These are phyloP conservation scores for rapeseed (Brassica napus) DNA, from an alignment of 345 rosid genomes.

Conservation along the genomic window Da-Ae NC_063444.1:50739501-50740000, in stretches of 20 bases:
- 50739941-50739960: not conserved
- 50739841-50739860: too few relatives aligned
- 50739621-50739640: slow-evolving; percentile 39
- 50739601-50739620: slow-evolving; percentile 39
- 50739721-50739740: not conserved
- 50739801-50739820: too few relatives aligned
- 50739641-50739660: slow-evolving; percentile 92
- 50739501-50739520: not conserved
- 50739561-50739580: slow-evolving; percentile 45
- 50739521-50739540: slow-evolving; percentile 68
- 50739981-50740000: too few relatives aligned
- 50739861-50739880: too few relatives aligned
- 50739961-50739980: too few relatives aligned
- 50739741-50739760: too few relatives aligned
- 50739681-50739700: too few relatives aligned
- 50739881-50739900: too few relatives aligned
- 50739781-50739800: too few relatives aligned
- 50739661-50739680: slow-evolving; percentile 54
- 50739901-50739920: not conserved
- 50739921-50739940: not conserved
- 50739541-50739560: slow-evolving; percentile 51
- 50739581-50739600: slow-evolving; percentile 53
- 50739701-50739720: too few relatives aligned
- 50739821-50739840: too few relatives aligned
- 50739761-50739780: too few relatives aligned